Evolutionary conservation across 225 moss, liverwort and hornwort genomes (phyloP), one percentile per base, ranked within the genome.

Genomic region (Polytrichum formosum): DNA sequence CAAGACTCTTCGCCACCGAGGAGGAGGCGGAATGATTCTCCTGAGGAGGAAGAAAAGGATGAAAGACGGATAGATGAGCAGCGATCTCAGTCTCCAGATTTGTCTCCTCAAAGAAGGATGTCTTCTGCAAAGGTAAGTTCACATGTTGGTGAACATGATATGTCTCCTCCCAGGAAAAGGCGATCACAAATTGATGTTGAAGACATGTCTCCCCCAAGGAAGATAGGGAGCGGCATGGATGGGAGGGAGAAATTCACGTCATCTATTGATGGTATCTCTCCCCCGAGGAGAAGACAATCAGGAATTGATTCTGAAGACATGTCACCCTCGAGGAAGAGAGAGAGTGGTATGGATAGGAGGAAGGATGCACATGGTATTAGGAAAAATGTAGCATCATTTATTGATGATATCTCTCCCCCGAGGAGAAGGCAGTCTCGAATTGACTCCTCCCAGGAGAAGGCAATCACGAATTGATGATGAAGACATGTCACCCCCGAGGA

Each of bases 1-100:
- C 70, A 69, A 35, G 79, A 81, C 71, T 54, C 66, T 4, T 76
- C 83, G n/a, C 72, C 75, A 64, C 83, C 69, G 19, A 55, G 76
- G 20, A 73, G 71, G 54, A 71, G 66, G 21, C 64, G 56, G 19
- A 26, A 73, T 28, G 85, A 74, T 72, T 78, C 75, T 21, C 72
- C 72, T 10, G 78, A 74, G 33, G 29, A 56, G 6, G 22, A 61
- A 22, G 66, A 53, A 29, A 6, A 21, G 7, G 33, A 33, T 33
- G 65, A 1, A 28, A 71, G 18, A 54, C 26, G 9, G 20, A 17
- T 29, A 55, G 33, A n/a, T 19, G 23, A 6, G 70, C 33, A 33
- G 33, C 33, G 33, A 33, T 33, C 7, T 1, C 56, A 55, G 4
- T 13, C 16, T 30, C 27, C 70, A 26, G 70, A 70, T 56, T 27